Conservation (phyloP, 192 early-diverging fungal genomes). For the Entophlyctis luteolus region DNA sequence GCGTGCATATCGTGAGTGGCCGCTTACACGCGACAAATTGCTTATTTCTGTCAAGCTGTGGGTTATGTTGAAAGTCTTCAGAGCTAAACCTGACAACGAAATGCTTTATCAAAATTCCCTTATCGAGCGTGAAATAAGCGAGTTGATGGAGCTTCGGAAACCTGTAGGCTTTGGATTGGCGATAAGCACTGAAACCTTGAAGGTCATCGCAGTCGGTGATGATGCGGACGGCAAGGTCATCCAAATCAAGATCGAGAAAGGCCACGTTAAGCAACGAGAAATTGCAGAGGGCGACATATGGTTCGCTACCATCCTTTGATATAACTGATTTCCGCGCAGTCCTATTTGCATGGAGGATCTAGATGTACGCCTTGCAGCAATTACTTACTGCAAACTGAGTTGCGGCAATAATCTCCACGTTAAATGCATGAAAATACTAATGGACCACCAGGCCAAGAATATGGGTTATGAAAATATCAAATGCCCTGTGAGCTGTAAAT, state of each 20-base stretch:
- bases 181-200: too few relatives aligned
- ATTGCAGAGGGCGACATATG: constrained; percentile 46
- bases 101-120: constrained; percentile 41
- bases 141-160: constrained; percentile 31
- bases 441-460: constrained; percentile 44
- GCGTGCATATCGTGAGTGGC: constrained; percentile 39
- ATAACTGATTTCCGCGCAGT: too few relatives aligned
- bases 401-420: constrained; percentile 53
- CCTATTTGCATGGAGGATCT: constrained; percentile 51
- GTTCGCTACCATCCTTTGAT: background rate
- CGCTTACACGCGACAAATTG: background rate
- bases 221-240: too few relatives aligned
- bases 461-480: constrained; percentile 38
- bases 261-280: constrained; percentile 18
- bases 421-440: constrained; percentile 45
- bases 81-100: constrained; percentile 30
- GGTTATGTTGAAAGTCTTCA: constrained; percentile 50
- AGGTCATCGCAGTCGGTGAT: background rate
- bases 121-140: constrained; percentile 44
- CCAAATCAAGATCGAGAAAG: too few relatives aligned
- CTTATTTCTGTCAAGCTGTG: constrained; percentile 34
- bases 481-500: constrained; percentile 38
- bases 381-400: constrained; percentile 39
- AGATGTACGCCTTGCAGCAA: background rate
- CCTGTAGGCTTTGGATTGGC: too few relatives aligned